phyloP scores from a whole-genome alignment of 306 rosid species.

The Argentina anserina region DNA sequence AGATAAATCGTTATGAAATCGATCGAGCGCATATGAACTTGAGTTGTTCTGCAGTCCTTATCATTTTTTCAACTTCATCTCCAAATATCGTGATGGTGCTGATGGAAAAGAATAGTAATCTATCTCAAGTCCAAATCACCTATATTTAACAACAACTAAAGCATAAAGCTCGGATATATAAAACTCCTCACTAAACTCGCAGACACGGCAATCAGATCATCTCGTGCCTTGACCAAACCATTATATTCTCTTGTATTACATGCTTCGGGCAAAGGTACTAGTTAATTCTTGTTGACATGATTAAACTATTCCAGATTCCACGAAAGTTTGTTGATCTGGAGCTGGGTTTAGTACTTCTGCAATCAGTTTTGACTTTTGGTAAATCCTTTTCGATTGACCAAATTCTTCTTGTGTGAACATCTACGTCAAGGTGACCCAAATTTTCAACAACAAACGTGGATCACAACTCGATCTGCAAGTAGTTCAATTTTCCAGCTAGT shows the following conservation, averaged over 20 bases:
- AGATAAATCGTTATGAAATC: not conserved
- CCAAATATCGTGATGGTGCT: not conserved
- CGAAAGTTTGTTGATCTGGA: not conserved
- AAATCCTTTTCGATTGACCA: not conserved
- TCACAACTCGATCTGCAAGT: not conserved
- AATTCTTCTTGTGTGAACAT: not conserved
- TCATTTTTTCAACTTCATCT: not conserved
- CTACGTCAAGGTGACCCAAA: not conserved
- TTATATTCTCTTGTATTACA: not conserved
- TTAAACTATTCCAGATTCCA: not conserved
- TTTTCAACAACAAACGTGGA: not conserved
- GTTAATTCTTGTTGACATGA: not conserved
- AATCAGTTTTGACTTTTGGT: not conserved
- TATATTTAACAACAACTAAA: not conserved
- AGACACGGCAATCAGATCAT: not conserved
- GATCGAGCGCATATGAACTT: not conserved
- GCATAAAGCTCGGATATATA: not conserved
- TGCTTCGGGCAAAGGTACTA: not conserved
- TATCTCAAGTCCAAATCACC: no score
- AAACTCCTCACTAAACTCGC: not conserved
- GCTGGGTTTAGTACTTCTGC: not conserved
- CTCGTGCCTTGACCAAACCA: not conserved
- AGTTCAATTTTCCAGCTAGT: not conserved
- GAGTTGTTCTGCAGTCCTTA: not conserved
- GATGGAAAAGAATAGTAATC: not conserved